Evolutionary conservation across 345 rosid genomes (phyloP).

Genomic region (Gossypium rotundifolium): DNA sequence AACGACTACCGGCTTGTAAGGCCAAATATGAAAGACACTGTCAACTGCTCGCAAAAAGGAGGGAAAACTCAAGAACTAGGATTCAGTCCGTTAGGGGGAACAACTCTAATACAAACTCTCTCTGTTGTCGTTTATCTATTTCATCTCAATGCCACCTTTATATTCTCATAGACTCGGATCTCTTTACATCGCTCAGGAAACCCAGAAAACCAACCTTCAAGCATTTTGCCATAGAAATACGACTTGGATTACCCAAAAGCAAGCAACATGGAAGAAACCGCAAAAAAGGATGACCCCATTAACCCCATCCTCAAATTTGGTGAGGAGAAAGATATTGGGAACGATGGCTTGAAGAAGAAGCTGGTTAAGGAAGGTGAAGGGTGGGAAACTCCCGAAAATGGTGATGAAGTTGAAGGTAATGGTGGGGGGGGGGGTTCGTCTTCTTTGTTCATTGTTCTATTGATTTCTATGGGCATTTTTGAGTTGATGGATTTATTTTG

Average conservation of each 20-base stretch:
- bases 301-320: constrained; percentile 13
- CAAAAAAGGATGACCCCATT: constrained; percentile 4
- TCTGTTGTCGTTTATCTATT: background rate
- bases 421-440: background rate
- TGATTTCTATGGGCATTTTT: background rate
- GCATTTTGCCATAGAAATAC: constrained; percentile 24
- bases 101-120: background rate
- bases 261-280: constrained; percentile 9
- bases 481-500: background rate
- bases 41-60: background rate
- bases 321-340: constrained; percentile 44
- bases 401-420: constrained; percentile 43
- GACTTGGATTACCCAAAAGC: constrained; percentile 31
- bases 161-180: background rate
- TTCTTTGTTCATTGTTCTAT: background rate
- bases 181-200: background rate
- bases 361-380: constrained; percentile 43
- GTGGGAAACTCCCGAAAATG: constrained; percentile 34
- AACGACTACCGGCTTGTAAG: background rate
- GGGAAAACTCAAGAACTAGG: background rate
- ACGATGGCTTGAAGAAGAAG: constrained; percentile 38
- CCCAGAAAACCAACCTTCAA: background rate
- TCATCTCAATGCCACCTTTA: background rate
- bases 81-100: background rate
- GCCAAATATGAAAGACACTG: background rate